Evolutionary conservation across 441 rosid genomes (phyloP).

Genomic region (Gossypium trilobum): DNA sequence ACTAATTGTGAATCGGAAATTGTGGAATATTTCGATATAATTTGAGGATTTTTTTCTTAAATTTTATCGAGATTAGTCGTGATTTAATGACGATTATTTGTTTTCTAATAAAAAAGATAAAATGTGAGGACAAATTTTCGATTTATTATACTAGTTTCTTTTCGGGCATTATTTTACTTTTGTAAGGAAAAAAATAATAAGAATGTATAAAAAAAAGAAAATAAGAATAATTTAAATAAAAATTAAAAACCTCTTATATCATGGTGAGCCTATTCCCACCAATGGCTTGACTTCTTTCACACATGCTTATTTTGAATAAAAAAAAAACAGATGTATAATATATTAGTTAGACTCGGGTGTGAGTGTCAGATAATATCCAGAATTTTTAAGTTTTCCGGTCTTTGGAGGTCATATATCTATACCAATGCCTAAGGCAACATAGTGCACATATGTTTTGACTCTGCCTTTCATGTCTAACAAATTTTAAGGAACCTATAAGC

Average conservation of each 20-base stretch:
- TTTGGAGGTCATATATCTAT: background rate
- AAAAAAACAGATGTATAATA: background rate
- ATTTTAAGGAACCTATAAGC: background rate
- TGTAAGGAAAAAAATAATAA: background rate
- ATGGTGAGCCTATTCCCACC: background rate
- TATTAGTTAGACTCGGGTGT: background rate
- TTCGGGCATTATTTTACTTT: background rate
- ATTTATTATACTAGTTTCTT: background rate
- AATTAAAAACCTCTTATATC: background rate
- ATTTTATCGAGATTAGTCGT: background rate
- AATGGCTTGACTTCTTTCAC: background rate
- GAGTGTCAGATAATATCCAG: background rate
- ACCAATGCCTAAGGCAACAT: background rate
- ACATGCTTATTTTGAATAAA: background rate
- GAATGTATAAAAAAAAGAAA: background rate
- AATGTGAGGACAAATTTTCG: background rate
- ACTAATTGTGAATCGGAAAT: background rate
- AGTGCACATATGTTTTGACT: background rate
- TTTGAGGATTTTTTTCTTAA: background rate
- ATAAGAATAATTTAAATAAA: background rate
- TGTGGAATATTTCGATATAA: background rate
- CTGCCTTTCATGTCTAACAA: background rate
- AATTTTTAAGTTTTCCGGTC: background rate
- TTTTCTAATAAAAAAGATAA: background rate
- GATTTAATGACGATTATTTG: background rate